phyloP scores from a whole-genome alignment of 805 yeast genomes.

The Lipomyces yamanashiensis region DNA sequence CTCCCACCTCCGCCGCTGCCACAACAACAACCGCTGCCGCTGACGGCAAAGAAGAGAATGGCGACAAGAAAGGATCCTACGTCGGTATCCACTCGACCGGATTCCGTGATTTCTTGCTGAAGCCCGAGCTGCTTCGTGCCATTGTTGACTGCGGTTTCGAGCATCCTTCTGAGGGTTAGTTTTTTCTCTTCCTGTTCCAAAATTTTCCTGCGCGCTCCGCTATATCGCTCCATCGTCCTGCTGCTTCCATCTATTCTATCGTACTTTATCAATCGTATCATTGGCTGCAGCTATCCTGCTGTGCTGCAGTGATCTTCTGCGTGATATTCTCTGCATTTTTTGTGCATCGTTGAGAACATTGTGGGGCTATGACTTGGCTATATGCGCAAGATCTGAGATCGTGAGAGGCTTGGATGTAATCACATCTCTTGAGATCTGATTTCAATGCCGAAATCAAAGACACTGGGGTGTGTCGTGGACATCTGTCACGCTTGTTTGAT shows the following conservation, averaged over 20 bases:
- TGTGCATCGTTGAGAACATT: too few relatives aligned
- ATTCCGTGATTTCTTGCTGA: slow-evolving; percentile 94
- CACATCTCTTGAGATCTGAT: too few relatives aligned
- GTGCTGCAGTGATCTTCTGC: too few relatives aligned
- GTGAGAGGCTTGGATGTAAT: too few relatives aligned
- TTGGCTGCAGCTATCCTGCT: too few relatives aligned
- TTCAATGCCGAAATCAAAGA: too few relatives aligned
- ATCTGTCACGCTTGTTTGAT: too few relatives aligned
- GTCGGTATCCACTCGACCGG: slow-evolving; percentile 99
- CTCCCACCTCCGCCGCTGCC: slow-evolving; percentile 45
- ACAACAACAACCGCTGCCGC: slow-evolving; percentile 36
- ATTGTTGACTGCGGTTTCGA: slow-evolving; percentile 99
- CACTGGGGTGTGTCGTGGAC: too few relatives aligned
- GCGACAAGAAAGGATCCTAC: slow-evolving; percentile 90
- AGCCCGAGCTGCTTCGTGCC: slow-evolving; percentile 96
- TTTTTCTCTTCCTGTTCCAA: slow-evolving; percentile 8
- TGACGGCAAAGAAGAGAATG: slow-evolving; percentile 50
- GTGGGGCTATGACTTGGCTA: too few relatives aligned
- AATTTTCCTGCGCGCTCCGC: slow-evolving; percentile 1
- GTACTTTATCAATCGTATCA: too few relatives aligned
- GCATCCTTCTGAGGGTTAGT: slow-evolving; percentile 97
- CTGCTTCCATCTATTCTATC: slow-evolving; percentile 5
- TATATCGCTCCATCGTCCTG: not conserved
- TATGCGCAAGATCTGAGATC: too few relatives aligned
- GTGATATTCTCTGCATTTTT: too few relatives aligned